Conservation (phyloP, 1,139 yeast genomes). For the Taphrina deformans region DNA sequence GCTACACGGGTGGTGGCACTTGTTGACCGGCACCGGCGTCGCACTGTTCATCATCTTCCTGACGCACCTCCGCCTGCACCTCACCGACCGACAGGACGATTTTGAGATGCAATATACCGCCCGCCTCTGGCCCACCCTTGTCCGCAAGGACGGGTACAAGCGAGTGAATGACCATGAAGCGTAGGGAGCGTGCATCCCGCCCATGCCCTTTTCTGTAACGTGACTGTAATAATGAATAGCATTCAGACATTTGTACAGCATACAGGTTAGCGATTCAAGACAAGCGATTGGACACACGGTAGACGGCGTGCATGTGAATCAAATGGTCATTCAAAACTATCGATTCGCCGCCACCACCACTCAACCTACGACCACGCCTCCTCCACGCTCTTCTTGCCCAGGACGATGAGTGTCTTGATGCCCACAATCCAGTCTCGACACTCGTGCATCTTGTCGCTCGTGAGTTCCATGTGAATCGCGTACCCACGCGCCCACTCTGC, state of each 20-base stretch:
- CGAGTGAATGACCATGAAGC: slow-evolving; percentile 19
- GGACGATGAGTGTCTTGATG: slow-evolving; percentile 79
- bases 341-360: neutral
- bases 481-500: slow-evolving; percentile 65
- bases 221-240: neutral
- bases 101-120: slow-evolving; percentile 44
- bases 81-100: slow-evolving; percentile 55
- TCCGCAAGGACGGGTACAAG: slow-evolving; percentile 21
- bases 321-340: too few species aligned
- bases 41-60: slow-evolving; percentile 62
- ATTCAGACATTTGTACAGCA: too few species aligned
- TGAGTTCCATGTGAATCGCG: slow-evolving; percentile 55
- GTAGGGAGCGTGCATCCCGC: too few species aligned
- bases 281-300: too few species aligned
- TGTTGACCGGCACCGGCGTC: slow-evolving; percentile 50
- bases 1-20: slow-evolving; percentile 37
- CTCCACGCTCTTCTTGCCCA: slow-evolving; percentile 47
- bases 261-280: too few species aligned
- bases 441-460: slow-evolving; percentile 68
- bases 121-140: slow-evolving; percentile 17
- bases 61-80: slow-evolving; percentile 66
- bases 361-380: neutral
- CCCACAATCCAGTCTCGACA: slow-evolving; percentile 94
- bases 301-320: too few species aligned
- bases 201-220: neutral